Base-by-base conservation (phyloP, 2,329 filamentous ascomycete species). In the Pseudogymnoascus sp. region DNA sequence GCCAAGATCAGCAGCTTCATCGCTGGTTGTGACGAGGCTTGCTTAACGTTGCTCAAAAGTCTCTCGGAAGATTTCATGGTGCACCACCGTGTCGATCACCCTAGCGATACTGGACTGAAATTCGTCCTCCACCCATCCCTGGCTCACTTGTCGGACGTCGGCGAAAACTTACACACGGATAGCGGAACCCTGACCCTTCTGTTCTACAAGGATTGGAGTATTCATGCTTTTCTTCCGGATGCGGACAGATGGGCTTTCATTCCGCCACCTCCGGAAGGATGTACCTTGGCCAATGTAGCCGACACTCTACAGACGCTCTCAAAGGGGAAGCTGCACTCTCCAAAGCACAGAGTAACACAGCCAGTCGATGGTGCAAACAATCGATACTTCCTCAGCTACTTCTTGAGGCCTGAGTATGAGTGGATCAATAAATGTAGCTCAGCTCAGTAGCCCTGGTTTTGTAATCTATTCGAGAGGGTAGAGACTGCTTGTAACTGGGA, bases 311-410 rank as follows among this genome's bases (percentile, higher is more conserved):
- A 67, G 61, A 60, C 33, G 12, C 58, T 65, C 34, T 69, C 67
- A 9, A 64, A 62, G 5, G 64, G 63, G 15, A 63, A 60, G 18
- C 52, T 69, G 19, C 65, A 66, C 35, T 68, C 67, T 6, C 63
- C 64, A 19, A 61, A 63, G 18, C 68, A 69, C 60, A 62, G 64
- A 41, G 66, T 69, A 18, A 67, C 58, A 34, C 67, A 70, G 59
- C 65, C 64, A 18, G 48, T 59, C 28, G 66, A 66, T 62, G 67
- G 67, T 23, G 61, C 59, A 10, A 61, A 63, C 59, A 60, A 67
- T 30, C 60, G 67, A 48, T 66, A 64, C 62, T 68, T 63, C 60
- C 62, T 69, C 23, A 65, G 63, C 18, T 69, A 69, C 59, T 69
- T 65, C 58, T 61, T 69, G 59, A 63, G 67, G 59, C 67, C 67